A percentile compares a stretch with the other conserved stretches of the same genome.
phyloP scores from a whole-genome alignment of 2,329 filamentous ascomycete genomes.

The Neofusicoccum kwambonambiense region DNA sequence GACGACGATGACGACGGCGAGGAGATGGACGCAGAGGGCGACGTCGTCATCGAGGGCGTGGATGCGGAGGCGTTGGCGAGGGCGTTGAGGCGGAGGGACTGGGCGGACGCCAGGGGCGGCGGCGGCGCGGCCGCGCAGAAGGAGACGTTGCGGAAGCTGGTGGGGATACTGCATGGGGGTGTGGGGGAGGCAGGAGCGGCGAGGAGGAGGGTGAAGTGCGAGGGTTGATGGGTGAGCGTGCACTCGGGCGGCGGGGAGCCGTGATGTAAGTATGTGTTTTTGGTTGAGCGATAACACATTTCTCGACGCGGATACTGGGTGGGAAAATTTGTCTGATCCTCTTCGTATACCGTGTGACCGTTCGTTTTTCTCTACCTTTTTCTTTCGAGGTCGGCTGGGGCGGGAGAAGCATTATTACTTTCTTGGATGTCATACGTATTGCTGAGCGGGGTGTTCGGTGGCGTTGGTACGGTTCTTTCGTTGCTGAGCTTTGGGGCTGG shows the following conservation, averaged over 20 bases:
- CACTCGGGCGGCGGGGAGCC: too few species aligned
- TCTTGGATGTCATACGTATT: neutral
- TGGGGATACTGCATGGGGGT: constrained; percentile 40
- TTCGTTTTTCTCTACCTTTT: too few species aligned
- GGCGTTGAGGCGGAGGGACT: neutral
- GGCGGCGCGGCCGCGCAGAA: constrained; percentile 7
- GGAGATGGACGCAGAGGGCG: neutral
- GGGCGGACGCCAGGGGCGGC: neutral
- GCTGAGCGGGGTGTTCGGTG: neutral
- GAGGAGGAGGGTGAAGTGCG: constrained; percentile 3
- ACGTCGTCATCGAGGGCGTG: constrained; percentile 25
- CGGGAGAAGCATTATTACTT: neutral
- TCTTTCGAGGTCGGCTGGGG: neutral
- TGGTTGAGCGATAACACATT: neutral
- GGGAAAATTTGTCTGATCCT: too few species aligned
- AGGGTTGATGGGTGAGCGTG: neutral
- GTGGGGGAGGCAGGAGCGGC: constrained; percentile 17
- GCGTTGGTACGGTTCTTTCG: neutral
- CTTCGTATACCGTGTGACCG: too few species aligned
- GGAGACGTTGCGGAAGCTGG: constrained; percentile 37
- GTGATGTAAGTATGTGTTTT: too few species aligned
- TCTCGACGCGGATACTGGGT: too few species aligned
- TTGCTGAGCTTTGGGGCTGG: too few species aligned
- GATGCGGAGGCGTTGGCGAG: constrained; percentile 23
- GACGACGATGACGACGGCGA: constrained; percentile 27